Evolutionary conservation across 1,139 yeast genomes (phyloP), one percentile per base, ranked within the genome.

Genomic region (Pneumocystis wakefieldiae): DNA sequence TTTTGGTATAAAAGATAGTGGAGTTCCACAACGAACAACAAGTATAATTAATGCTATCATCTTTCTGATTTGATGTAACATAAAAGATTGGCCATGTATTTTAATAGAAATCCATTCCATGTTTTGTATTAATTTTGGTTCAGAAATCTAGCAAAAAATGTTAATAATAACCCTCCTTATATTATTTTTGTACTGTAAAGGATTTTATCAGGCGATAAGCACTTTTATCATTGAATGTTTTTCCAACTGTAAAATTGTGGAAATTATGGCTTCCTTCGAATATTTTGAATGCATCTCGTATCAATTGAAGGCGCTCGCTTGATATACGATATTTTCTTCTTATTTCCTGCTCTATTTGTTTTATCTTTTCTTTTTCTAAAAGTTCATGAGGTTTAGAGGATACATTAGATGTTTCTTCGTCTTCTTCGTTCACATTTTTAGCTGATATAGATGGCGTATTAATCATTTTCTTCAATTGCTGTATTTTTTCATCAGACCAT

Each of bases 31-130:
- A 71, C 98, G 82, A 38, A 91, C 83, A 19, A 87, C 83, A 64
- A 92, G 78, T 0, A 91, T 83, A 1, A 95, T 96, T 95, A 92
- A 86, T 36, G 97, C 94, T 66, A 94, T 89, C 99, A 92, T 92
- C 73, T 92, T 92, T 73, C 99, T 83, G 71, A 92, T 92, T 78
- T 92, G 99, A 75, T 92, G 98, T 67, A 92, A 79, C 99, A 94
- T 94, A 74, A 92, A 92, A 8, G 97, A 89, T 75, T 92, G 98
- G 2, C 99, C 99, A 73, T 92, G 98, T 67, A 92, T 88, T 75
- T 92, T 92, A 71, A 94, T 85, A 1, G 96, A 87, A 4, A 89
- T 81, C 99, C 99, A 92, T 73, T 92, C 97, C 5, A 97, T 90
- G 62, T 88, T 90, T 70, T 91, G 87, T 69, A 94, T 91, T 62